Percentiles rank a stretch among this genome's conserved stretches.
phyloP scores from a whole-genome alignment of 768 basidiomycete genomes.

The Amanita exitialis region DNA sequence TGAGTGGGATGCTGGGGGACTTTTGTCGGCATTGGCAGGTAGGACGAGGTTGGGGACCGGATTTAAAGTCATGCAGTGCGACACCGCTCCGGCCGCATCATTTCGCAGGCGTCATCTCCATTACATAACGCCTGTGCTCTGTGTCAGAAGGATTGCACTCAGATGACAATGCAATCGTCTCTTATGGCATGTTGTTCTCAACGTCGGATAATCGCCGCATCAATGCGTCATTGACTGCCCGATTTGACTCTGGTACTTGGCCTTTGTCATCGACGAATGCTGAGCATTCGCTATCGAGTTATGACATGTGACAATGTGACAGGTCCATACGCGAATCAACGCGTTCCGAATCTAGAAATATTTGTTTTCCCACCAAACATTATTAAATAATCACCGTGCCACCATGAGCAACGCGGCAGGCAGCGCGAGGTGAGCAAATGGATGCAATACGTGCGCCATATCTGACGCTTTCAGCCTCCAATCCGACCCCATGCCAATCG shows the following conservation, averaged over 20 bases:
- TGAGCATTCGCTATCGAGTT: too few relatives aligned
- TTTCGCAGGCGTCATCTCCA: not conserved
- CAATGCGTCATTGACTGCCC: too few relatives aligned
- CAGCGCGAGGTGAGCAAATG: not conserved
- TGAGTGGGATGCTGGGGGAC: constrained; percentile 13
- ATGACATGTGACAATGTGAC: too few relatives aligned
- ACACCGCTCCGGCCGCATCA: not conserved
- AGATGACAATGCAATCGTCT: not conserved
- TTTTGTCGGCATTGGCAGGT: constrained; percentile 11
- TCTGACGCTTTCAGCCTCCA: not conserved
- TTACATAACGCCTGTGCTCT: not conserved
- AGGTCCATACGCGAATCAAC: not conserved
- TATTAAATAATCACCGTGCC: not conserved
- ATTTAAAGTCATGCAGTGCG: not conserved
- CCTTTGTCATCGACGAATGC: not conserved
- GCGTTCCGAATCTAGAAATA: not conserved
- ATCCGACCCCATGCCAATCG: not conserved
- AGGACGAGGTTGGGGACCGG: not conserved
- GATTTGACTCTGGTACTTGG: not conserved
- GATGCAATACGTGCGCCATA: not conserved
- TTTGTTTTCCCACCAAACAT: not conserved
- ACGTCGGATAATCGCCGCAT: not conserved
- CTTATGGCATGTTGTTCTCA: not conserved
- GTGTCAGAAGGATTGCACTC: too few relatives aligned
- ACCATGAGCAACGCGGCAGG: not conserved